Conservation (phyloP, 495 filamentous ascomycete species). For the Annulohypoxylon maeteangense region DNA sequence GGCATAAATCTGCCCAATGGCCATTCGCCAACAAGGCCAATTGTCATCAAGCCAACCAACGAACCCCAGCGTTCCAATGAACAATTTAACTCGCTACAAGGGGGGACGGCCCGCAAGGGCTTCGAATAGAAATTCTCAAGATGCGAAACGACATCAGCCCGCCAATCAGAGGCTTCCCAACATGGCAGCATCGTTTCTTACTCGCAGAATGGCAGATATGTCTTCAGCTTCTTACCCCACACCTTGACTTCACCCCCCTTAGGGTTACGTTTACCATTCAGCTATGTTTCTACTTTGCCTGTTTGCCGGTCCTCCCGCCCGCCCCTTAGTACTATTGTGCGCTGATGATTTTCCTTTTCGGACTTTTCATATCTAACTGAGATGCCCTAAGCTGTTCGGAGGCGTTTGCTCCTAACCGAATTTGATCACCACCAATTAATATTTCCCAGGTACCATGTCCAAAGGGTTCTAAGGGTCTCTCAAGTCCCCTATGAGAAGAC, state of each 20-base stretch:
- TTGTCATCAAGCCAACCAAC: slow-evolving; percentile 26
- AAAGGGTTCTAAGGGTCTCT: slow-evolving; percentile 20
- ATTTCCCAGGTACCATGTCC: slow-evolving; percentile 35
- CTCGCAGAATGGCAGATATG: slow-evolving; percentile 36
- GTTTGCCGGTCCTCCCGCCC: slow-evolving; percentile 34
- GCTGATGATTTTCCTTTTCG: slow-evolving; percentile 28
- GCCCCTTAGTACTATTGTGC: slow-evolving; percentile 17
- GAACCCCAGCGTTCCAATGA: slow-evolving; percentile 22
- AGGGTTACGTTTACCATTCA: slow-evolving; percentile 15
- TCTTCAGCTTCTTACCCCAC: slow-evolving; percentile 40
- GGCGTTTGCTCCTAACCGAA: slow-evolving; percentile 33
- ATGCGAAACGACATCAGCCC: slow-evolving; percentile 26
- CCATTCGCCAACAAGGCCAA: slow-evolving; percentile 27
- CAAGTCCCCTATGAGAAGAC: slow-evolving; percentile 3
- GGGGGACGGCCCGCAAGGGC: slow-evolving; percentile 38
- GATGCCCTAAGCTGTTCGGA: slow-evolving; percentile 15
- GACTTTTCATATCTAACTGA: slow-evolving; percentile 20
- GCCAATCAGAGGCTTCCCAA: slow-evolving; percentile 42
- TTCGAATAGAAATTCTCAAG: slow-evolving; percentile 37
- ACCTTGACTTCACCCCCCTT: slow-evolving; percentile 19
- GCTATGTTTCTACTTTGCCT: slow-evolving; percentile 27
- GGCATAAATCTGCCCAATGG: slow-evolving; percentile 29
- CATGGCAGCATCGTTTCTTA: slow-evolving; percentile 36
- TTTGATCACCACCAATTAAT: slow-evolving; percentile 37
- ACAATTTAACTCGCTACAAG: slow-evolving; percentile 16